A percentile compares a stretch with the other conserved stretches of the same genome.
Evolutionary conservation across 2,329 filamentous ascomycete species (phyloP).

Genomic region (Aureobasidium lini): DNA sequence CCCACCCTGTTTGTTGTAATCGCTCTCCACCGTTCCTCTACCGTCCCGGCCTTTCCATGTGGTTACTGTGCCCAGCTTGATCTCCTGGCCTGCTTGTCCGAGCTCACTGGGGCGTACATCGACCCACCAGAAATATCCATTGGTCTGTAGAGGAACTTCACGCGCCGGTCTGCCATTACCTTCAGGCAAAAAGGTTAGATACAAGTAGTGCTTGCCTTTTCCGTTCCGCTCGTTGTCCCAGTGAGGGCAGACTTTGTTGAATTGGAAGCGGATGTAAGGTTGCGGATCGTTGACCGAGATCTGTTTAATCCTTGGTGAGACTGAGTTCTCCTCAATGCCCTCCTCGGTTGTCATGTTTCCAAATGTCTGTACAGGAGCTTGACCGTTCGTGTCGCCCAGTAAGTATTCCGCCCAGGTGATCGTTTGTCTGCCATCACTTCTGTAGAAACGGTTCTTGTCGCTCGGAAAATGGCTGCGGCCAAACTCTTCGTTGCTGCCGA

Average conservation of each 20-base stretch:
- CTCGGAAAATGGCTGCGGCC: conserved; percentile 71
- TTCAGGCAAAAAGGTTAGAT: conserved; percentile 61
- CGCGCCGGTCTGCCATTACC: conserved; percentile 61
- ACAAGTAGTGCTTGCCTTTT: conserved; percentile 56
- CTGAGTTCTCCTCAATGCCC: conserved; percentile 47
- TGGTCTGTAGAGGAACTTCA: conserved; percentile 59
- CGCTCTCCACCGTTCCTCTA: conserved; percentile 41
- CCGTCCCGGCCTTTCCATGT: conserved; percentile 44
- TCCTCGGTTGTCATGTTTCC: conserved; percentile 40
- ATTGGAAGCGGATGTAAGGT: conserved; percentile 59
- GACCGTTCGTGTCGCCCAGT: conserved; percentile 47
- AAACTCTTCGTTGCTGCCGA: conserved; percentile 68
- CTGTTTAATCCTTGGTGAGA: conserved; percentile 48
- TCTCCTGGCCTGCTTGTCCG: conserved; percentile 59
- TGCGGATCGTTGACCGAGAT: conserved; percentile 15
- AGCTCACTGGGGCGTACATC: conserved; percentile 61
- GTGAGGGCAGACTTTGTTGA: conserved; percentile 71
- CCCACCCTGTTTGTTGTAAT: not conserved
- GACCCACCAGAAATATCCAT: conserved; percentile 76
- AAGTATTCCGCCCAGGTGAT: conserved; percentile 79
- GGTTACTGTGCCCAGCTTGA: conserved; percentile 58
- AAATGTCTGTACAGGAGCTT: conserved; percentile 41
- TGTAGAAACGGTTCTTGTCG: conserved; percentile 63
- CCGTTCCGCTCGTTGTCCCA: conserved; percentile 69
- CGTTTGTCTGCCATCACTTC: conserved; percentile 56